Evolutionary conservation across 371 early-diverging fungal genomes (phyloP).

Genomic region (Thermomucor indicae-seudaticae): DNA sequence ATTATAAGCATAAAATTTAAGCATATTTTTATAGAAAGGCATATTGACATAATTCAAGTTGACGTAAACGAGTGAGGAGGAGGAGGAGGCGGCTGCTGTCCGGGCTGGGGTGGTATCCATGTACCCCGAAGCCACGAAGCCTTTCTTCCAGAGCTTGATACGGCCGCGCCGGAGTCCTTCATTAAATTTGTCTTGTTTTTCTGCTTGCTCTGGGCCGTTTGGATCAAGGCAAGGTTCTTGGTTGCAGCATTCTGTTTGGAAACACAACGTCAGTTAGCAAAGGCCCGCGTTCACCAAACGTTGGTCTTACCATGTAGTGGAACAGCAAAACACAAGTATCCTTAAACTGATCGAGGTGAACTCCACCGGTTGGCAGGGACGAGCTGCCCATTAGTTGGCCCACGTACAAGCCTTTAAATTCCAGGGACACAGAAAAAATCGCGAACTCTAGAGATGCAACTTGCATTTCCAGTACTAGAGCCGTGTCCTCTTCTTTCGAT

Average conservation of each 20-base stretch:
- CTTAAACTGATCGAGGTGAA: not conserved
- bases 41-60: too few relatives aligned
- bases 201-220: not conserved
- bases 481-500: too few relatives aligned
- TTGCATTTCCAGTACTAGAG: not conserved
- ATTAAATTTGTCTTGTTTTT: not conserved
- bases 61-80: too few relatives aligned
- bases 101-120: not conserved
- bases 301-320: not conserved
- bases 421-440: not conserved
- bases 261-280: not conserved
- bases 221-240: not conserved
- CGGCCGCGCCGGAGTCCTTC: too few relatives aligned
- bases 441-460: not conserved
- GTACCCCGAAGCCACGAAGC: not conserved
- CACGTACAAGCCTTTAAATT: not conserved
- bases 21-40: too few relatives aligned
- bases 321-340: not conserved
- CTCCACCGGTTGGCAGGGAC: not conserved
- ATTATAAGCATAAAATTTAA: too few relatives aligned
- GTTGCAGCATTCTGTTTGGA: not conserved
- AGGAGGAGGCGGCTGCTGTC: not conserved
- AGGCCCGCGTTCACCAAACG: not conserved
- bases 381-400: not conserved
- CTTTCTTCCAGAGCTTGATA: too few relatives aligned